These are phyloP conservation scores for Bryoglossum gracile DNA, from an alignment of 495 filamentous ascomycete genomes.

Conservation along the genomic window DNA sequence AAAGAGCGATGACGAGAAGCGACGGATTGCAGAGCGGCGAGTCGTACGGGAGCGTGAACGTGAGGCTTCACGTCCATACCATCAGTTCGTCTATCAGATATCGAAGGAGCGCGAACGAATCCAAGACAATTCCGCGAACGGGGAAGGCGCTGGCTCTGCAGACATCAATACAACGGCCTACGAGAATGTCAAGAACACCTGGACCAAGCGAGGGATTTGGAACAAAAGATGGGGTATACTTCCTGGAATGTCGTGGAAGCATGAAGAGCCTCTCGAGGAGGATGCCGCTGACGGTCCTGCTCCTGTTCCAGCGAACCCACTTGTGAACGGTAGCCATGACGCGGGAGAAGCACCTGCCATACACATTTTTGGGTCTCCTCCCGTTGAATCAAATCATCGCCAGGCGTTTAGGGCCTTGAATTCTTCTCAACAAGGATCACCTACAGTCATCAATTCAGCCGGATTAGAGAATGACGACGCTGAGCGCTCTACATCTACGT, in stretches of 20 bases:
- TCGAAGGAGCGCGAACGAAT: conserved; percentile 24
- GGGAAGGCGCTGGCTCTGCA: background rate
- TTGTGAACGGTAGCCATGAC: conserved; percentile 10
- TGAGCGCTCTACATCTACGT: conserved; percentile 9
- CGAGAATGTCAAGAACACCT: conserved; percentile 21
- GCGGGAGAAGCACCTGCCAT: conserved; percentile 10
- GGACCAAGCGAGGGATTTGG: conserved; percentile 26
- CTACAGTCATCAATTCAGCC: conserved; percentile 12
- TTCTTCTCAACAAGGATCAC: conserved; percentile 11
- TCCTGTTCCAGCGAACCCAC: conserved; percentile 3
- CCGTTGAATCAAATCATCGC: conserved; percentile 13
- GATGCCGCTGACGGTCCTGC: background rate
- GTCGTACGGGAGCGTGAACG: conserved; percentile 9
- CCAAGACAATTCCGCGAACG: conserved; percentile 1
- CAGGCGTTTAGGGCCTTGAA: conserved; percentile 10
- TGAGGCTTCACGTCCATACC: conserved; percentile 26
- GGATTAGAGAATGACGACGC: conserved; percentile 9
- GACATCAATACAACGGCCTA: conserved; percentile 20
- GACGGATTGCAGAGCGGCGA: conserved; percentile 4
- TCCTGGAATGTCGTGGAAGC: conserved; percentile 20
- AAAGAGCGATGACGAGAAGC: conserved; percentile 8
- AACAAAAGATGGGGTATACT: conserved; percentile 25
- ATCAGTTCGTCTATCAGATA: conserved; percentile 29
- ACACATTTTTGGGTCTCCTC: conserved; percentile 11
- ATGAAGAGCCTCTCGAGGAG: conserved; percentile 2